Base-by-base conservation (phyloP, 345 rosid genomes). In the Murraya paniculata region DNA sequence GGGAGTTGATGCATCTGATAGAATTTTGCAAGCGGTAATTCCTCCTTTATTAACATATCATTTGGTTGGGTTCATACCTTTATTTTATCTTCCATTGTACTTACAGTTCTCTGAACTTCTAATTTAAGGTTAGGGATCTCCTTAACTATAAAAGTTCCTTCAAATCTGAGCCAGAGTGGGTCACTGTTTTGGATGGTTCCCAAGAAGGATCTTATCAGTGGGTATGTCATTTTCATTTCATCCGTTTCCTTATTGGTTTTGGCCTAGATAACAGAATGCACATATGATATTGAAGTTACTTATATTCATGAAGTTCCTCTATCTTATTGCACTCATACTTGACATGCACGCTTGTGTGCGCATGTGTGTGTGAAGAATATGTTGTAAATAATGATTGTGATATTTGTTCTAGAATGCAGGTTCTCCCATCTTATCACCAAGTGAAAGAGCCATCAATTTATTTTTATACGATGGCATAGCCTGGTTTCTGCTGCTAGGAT, bases 191-290 rank as follows among this genome's bases (percentile, higher is more conserved):
- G 84, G 99, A 96, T 85, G 99, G 99, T 57, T 85, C 91, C 56
- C 99, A 96, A 85, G 99, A 96, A 86, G 99, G 98, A 73, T 85
- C 99, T 82, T 96, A 94, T 85, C 89, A 92, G 86, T 96, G 99
- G 99, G 99, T 96, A 92, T 77, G 97, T 78, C 76, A 9, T 41
- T 67, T 71, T 38, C 11, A 48, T 53, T 7, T 56, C 16, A 53
- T 16, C 64, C 22, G 45, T 9, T 74, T 18, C 62, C 25, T 5
- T 28, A 71, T 6, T 39, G 30, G 19, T 45, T 58, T 69, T 61
- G 61, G 24, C 71, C 30, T 59, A 9, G 64, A 31, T 22, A 33
- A 71, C 38, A 48, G 48, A 10, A 25, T 21, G 74, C 39, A 6
- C 6, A 16, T 55, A 27, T 55, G 9, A 53, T 55, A 9, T 5